Evolutionary conservation across 257 asterid species (phyloP).

Genomic region (Solanum pennellii): DNA sequence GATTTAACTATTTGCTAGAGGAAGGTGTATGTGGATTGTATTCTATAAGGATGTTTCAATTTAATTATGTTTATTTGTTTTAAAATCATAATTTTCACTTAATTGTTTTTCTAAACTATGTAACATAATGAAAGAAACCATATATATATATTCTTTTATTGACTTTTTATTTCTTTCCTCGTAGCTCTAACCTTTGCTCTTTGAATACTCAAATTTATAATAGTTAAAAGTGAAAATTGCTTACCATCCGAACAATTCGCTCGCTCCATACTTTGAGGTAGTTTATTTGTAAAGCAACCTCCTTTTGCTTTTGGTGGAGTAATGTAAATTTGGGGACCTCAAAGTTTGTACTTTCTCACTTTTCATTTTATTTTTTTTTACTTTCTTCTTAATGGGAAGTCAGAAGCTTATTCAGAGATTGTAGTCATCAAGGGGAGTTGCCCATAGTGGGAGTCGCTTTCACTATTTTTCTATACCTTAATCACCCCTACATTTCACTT

Average conservation of each 20-base stretch:
- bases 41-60: background rate
- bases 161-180: background rate
- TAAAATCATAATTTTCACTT: background rate
- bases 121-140: background rate
- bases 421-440: conserved; percentile 7
- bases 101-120: too few species aligned
- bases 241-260: background rate
- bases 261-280: background rate
- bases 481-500: background rate
- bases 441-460: conserved; percentile 1
- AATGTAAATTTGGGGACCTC: background rate
- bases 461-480: conserved; percentile 4
- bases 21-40: background rate
- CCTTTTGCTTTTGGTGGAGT: conserved; percentile 1
- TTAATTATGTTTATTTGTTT: too few species aligned
- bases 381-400: background rate
- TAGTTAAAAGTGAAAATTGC: accelerated
- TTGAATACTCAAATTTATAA: too few species aligned
- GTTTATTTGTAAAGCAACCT: conserved; percentile 4
- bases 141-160: too few species aligned
- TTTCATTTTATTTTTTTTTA: background rate
- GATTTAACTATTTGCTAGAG: background rate
- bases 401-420: conserved; percentile 8
- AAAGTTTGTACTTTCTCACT: background rate
- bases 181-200: background rate